Percentiles rank a stretch among this genome's conserved stretches.
phyloP scores from a whole-genome alignment of 345 rosid genomes.

The Arabis alpina region DNA sequence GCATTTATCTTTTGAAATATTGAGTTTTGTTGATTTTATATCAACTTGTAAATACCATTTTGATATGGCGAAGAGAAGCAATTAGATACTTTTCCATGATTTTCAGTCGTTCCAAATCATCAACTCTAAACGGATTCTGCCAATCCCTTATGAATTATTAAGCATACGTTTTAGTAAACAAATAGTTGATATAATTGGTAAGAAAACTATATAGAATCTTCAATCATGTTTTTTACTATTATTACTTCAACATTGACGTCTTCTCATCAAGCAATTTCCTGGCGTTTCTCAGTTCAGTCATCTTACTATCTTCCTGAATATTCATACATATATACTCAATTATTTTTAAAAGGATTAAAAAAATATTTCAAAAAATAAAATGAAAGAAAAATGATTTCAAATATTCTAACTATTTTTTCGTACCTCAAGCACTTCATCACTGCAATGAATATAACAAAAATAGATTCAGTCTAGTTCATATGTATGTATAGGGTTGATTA shows the following conservation, averaged over 20 bases:
- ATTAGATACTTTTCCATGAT: constrained; percentile 18
- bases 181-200: no score
- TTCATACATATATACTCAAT: no score
- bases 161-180: neutral
- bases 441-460: neutral
- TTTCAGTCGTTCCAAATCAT: constrained; percentile 12
- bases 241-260: constrained; percentile 18
- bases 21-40: neutral
- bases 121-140: neutral
- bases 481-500: neutral
- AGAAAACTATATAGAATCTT: no score
- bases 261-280: neutral
- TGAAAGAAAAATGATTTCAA: no score
- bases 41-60: neutral
- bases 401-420: no score
- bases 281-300: neutral
- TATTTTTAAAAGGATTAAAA: no score
- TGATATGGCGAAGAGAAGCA: neutral
- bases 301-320: constrained; percentile 3
- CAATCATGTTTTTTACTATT: neutral
- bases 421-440: no score
- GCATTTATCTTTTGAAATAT: neutral
- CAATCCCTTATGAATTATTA: constrained; percentile 13
- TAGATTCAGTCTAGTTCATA: neutral
- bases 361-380: no score